These are phyloP conservation scores for Globisporangium ultimum DNA, from an alignment of 352 stramenopile species.

Conservation along the genomic window DNA sequence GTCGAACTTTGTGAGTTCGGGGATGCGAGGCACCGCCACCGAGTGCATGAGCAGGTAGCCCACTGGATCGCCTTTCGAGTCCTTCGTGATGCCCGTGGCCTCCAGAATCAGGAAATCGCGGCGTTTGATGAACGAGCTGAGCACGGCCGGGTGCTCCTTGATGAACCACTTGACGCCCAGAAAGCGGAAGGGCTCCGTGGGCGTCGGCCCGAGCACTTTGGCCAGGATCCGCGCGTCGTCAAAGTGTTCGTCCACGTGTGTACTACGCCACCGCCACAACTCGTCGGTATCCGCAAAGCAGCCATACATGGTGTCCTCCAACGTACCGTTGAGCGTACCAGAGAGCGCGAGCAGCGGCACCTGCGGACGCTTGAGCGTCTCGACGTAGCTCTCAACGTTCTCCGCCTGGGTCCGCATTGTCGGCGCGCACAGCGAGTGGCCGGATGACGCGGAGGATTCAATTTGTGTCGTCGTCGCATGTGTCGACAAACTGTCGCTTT, in stretches of 20 bases:
- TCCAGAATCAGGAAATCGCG: conserved; percentile 48
- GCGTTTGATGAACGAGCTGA: conserved; percentile 32
- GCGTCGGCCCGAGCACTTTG: conserved; percentile 11
- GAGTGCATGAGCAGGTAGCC: conserved; percentile 40
- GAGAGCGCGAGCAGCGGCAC: conserved; percentile 13
- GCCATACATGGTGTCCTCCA: conserved; percentile 19
- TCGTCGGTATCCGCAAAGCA: conserved; percentile 16
- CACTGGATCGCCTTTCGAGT: conserved; percentile 28
- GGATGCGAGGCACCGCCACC: conserved; percentile 26
- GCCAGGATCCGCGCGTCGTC: conserved; percentile 13
- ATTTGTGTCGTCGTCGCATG: background rate
- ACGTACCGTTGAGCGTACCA: conserved; percentile 12
- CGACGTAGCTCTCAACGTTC: conserved; percentile 8
- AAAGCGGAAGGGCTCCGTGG: conserved; percentile 13
- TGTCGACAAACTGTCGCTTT: background rate
- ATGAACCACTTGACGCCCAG: conserved; percentile 18
- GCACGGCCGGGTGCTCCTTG: conserved; percentile 9
- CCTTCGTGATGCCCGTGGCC: conserved; percentile 38
- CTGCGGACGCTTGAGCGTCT: conserved; percentile 11
- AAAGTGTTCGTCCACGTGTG: conserved; percentile 14
- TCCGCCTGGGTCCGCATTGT: background rate
- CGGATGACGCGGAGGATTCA: conserved; percentile 10
- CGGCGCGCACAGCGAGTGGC: conserved; percentile 1
- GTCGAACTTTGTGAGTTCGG: conserved; percentile 19
- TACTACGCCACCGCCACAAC: conserved; percentile 13